phyloP scores from a whole-genome alignment of 2,329 filamentous ascomycete species.

The Botrytis fabae region DNA sequence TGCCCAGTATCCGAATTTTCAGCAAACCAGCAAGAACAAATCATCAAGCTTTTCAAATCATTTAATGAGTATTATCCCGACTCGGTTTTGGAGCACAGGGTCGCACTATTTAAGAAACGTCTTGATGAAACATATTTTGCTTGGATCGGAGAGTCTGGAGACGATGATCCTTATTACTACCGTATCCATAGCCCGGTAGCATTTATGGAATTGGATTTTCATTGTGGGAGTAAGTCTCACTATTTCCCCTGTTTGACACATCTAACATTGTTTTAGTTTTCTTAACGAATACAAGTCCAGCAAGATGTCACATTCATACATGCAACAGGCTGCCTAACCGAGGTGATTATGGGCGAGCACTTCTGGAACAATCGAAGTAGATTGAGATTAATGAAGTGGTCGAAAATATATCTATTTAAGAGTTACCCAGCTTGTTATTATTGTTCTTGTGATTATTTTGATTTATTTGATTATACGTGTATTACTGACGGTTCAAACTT shows the following conservation, averaged over 20 bases:
- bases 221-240: constrained; percentile 55
- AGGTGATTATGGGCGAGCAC: constrained; percentile 68
- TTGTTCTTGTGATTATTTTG: not conserved
- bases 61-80: constrained; percentile 69
- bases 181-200: constrained; percentile 75
- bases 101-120: constrained; percentile 55
- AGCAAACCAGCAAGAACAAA: constrained; percentile 50
- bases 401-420: not conserved
- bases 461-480: not conserved
- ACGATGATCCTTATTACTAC: constrained; percentile 74
- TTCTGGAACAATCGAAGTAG: constrained; percentile 27
- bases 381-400: not conserved
- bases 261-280: constrained; percentile 54
- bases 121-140: constrained; percentile 74
- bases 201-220: constrained; percentile 76
- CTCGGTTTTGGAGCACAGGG: constrained; percentile 52
- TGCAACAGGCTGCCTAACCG: constrained; percentile 70
- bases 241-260: not conserved
- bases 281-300: constrained; percentile 68
- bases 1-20: constrained; percentile 54
- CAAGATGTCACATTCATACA: constrained; percentile 79
- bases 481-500: not conserved
- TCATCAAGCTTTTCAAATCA: constrained; percentile 61
- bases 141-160: constrained; percentile 71
- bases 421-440: not conserved